Percentiles rank a stretch among this genome's conserved stretches.
Evolutionary conservation across 345 rosid genomes (phyloP).

Genomic region (Lepidium aucheri): DNA sequence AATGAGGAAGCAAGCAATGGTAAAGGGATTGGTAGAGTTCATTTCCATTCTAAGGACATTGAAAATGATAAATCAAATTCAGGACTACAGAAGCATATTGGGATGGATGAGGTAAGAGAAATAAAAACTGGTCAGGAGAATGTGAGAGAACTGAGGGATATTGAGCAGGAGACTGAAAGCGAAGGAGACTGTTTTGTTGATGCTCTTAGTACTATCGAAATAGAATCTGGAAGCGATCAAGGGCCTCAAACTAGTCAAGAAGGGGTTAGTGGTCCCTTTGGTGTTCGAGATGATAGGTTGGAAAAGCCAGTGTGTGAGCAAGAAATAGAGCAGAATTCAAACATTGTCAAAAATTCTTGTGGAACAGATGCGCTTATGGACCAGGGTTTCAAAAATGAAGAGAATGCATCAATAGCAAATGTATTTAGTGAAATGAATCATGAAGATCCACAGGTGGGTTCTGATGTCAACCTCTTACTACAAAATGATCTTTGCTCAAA

Average conservation of each 20-base stretch:
- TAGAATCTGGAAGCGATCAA: slow-evolving; percentile 47
- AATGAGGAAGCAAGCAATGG: slow-evolving; percentile 14
- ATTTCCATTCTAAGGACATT: slow-evolving; percentile 15
- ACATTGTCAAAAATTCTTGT: neutral
- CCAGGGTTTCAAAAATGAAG: neutral
- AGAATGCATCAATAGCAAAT: slow-evolving; percentile 24
- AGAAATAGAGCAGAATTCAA: neutral
- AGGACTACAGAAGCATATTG: slow-evolving; percentile 29
- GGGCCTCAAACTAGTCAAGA: slow-evolving; percentile 14
- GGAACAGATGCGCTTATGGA: neutral
- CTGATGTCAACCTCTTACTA: slow-evolving; percentile 1
- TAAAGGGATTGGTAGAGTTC: slow-evolving; percentile 24
- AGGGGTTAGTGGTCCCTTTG: neutral
- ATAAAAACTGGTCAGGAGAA: slow-evolving; percentile 23
- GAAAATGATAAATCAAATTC: slow-evolving; percentile 27
- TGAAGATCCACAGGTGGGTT: slow-evolving; percentile 28
- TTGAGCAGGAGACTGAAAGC: slow-evolving; percentile 57
- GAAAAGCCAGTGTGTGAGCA: slow-evolving; percentile 16
- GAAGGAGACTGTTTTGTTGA: slow-evolving; percentile 72
- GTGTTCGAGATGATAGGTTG: neutral
- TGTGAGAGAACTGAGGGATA: slow-evolving; percentile 55
- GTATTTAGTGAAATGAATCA: slow-evolving; percentile 23
- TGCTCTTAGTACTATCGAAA: slow-evolving; percentile 77
- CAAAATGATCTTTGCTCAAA: neutral
- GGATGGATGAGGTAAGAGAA: slow-evolving; percentile 59